Base-by-base conservation (phyloP, 345 rosid genomes). In the Syzygium oleosum region DNA sequence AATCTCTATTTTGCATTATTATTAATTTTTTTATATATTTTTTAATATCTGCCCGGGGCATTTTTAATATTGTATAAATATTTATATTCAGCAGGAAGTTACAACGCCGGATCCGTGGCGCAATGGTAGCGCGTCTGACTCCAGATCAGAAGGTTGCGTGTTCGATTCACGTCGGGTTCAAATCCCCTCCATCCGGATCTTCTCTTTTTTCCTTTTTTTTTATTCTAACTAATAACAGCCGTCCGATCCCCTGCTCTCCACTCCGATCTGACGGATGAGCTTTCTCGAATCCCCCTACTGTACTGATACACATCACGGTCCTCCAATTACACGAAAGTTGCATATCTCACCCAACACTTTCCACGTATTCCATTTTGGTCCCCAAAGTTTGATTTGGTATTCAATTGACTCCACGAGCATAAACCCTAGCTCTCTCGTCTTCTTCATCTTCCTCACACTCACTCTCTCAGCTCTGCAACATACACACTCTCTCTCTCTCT, bases 101-200 rank as follows among this genome's bases (percentile, higher is more conserved):
- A 0, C 54, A 6, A 0, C 23, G 1, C 0, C 25, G 98, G 98
- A 95, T 94, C 95, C 93, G 97, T 94, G 98, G 97, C 98, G 97
- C 98, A 97, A 97, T 94, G 99, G 97, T 96, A 94, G 99, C 96
- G 96, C 97, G 97, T 95, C 98, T 94, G 98, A 94, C 98, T 94
- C 98, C 97, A 94, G 96, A 94, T 96, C 97, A 95, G 96, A 97
- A 97, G 98, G 97, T 96, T 95, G 97, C 95, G 95, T 93, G 97
- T 92, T 96, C 95, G 96, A 95, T 95, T 93, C 94, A 93, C 96
- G 98, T 95, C 95, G 94, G 96, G 96, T 95, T 96, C 99, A 93
- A 92, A 2, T 6, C 51, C 87, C 89, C 29, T 16, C 6, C 0
- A 43, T 6, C 52, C 77, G 78, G 5, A 7, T 17, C 34, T 17